Percentiles rank a stretch among this genome's conserved stretches.
phyloP scores from a whole-genome alignment of 139 green algal species.

The Chlamydomonas schloesseri region DNA sequence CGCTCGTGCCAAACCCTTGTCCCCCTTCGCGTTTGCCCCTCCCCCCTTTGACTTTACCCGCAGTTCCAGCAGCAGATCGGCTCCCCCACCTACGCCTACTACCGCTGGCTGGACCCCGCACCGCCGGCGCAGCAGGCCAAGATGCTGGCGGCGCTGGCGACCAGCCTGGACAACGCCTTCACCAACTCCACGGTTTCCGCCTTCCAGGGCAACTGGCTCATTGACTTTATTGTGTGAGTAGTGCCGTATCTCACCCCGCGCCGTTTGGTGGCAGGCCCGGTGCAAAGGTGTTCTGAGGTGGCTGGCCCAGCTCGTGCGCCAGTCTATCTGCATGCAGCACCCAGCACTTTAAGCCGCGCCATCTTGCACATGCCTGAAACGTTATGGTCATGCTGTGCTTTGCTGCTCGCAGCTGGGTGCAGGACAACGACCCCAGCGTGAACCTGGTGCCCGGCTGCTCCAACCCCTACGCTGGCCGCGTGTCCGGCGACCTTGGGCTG shows the following conservation, averaged over 20 bases:
- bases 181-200: slow-evolving; percentile 48
- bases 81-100: slow-evolving; percentile 38
- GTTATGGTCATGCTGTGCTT: too few species aligned
- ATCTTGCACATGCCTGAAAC: too few species aligned
- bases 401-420: neutral
- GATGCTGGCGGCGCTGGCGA: slow-evolving; percentile 40
- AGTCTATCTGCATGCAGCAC: too few species aligned
- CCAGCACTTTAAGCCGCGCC: too few species aligned
- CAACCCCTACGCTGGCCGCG: slow-evolving; percentile 45
- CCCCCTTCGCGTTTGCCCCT: too few species aligned
- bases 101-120: slow-evolving; percentile 46
- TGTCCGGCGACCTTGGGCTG: slow-evolving; percentile 11
- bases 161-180: slow-evolving; percentile 7
- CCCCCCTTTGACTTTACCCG: too few species aligned
- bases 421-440: neutral
- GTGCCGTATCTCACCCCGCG: too few species aligned
- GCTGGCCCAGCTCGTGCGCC: too few species aligned
- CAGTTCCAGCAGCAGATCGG: slow-evolving; percentile 54
- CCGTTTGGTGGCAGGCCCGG: too few species aligned
- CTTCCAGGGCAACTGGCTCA: slow-evolving; percentile 52
- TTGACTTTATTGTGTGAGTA: slow-evolving; percentile 44
- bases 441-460: slow-evolving; percentile 28
- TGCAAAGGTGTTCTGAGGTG: too few species aligned
- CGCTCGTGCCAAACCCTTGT: too few species aligned
- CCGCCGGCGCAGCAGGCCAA: slow-evolving; percentile 26